A percentile compares a stretch with the other conserved stretches of the same genome.
Evolutionary conservation across 305 asterid genomes (phyloP).

Genomic region (Fraxinus greggii): DNA sequence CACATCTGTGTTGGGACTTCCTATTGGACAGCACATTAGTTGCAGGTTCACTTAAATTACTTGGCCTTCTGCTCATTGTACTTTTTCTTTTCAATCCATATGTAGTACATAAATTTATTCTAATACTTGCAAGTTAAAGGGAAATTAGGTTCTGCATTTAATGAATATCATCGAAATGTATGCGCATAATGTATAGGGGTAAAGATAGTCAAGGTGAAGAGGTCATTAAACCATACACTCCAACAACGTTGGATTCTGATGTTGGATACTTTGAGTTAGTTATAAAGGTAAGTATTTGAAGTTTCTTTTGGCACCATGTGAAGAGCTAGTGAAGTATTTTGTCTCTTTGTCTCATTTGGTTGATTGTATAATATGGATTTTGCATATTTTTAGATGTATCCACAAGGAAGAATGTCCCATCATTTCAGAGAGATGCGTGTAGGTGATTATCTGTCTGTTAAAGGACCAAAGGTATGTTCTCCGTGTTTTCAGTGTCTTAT

Average conservation of each 20-base stretch:
- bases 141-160: neutral
- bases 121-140: neutral
- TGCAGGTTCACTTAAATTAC: constrained; percentile 57
- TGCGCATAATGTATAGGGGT: constrained; percentile 54
- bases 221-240: constrained; percentile 90
- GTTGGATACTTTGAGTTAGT: constrained; percentile 83
- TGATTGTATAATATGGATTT: constrained; percentile 14
- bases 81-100: neutral
- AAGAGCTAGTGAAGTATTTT: neutral
- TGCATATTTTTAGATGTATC: constrained; percentile 69
- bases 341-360: constrained; percentile 15
- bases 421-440: constrained; percentile 89
- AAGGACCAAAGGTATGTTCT: constrained; percentile 86
- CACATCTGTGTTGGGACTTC: constrained; percentile 82
- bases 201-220: constrained; percentile 93
- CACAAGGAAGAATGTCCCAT: constrained; percentile 99
- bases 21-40: constrained; percentile 93
- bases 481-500: neutral
- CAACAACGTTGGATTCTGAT: constrained; percentile 94
- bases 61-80: neutral
- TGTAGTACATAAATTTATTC: neutral
- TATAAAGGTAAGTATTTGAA: constrained; percentile 56
- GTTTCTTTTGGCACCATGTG: neutral
- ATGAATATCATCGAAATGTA: neutral
- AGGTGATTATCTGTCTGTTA: constrained; percentile 81